Percentiles rank a stretch among this genome's conserved stretches.
These are phyloP conservation scores for Xylariomycetidae sp. DNA, from an alignment of 2,329 filamentous ascomycete genomes.

Conservation along the genomic window DNA sequence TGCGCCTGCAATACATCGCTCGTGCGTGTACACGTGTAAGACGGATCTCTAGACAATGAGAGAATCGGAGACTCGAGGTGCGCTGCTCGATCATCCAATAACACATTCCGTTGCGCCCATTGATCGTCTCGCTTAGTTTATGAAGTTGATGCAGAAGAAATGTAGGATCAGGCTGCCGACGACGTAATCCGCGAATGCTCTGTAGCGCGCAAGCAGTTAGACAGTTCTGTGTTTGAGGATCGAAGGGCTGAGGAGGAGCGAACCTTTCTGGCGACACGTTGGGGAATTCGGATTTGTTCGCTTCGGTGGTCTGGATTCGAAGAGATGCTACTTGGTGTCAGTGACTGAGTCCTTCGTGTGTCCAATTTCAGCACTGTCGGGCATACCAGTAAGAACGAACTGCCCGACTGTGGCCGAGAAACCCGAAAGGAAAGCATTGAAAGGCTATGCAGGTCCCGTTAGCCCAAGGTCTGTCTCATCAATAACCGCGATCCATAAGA, in stretches of 20 bases:
- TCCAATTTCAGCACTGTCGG: no score
- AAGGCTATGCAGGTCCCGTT: slow-evolving; percentile 59
- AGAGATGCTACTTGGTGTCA: slow-evolving; percentile 50
- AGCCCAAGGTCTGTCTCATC: not conserved
- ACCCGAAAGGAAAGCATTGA: slow-evolving; percentile 96
- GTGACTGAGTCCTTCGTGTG: no score
- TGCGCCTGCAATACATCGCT: slow-evolving; percentile 6
- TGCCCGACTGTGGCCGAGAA: slow-evolving; percentile 94
- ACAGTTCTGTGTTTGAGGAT: not conserved
- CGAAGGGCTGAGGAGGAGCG: slow-evolving; percentile 10
- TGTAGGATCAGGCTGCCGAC: slow-evolving; percentile 93
- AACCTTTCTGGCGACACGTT: slow-evolving; percentile 76
- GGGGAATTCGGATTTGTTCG: slow-evolving; percentile 73
- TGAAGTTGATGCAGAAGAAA: slow-evolving; percentile 99
- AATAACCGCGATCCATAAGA: slow-evolving; percentile 17
- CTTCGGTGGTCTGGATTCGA: slow-evolving; percentile 83
- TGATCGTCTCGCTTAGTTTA: slow-evolving; percentile 62
- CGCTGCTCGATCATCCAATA: not conserved
- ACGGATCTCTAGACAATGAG: not conserved
- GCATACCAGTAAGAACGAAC: slow-evolving; percentile 86
- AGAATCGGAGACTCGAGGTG: no score
- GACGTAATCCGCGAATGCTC: slow-evolving; percentile 93
- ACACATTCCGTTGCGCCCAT: not conserved
- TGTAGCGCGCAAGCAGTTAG: slow-evolving; percentile 28
- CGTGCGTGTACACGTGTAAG: slow-evolving; percentile 8